Base-by-base conservation (phyloP, 345 rosid species). In the Citrus reticulata region DNA sequence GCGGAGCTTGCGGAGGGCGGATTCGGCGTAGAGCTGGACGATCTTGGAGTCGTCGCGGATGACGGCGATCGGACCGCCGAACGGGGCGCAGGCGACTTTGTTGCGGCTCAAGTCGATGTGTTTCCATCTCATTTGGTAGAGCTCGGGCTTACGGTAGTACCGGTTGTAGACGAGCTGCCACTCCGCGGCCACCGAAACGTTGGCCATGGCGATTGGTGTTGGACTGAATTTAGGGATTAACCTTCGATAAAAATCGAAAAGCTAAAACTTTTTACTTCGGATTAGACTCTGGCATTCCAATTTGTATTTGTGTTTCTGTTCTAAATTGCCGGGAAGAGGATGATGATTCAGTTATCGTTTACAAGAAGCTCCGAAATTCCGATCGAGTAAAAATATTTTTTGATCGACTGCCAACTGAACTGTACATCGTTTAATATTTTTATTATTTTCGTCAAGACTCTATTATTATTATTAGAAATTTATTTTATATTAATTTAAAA, bases 41-140 rank as follows among this genome's bases (percentile, higher is more conserved):
- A 96, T 96, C 93, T 96, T 96, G 32, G 99, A 94, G 80, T 96
- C 99, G 76, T 96, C 99, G 25, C 98, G 92, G 87, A 96, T 96
- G 27, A 94, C 88, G 49, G 99, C 98, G 55, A 94, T 87, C 5
- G 99, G 98, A 13, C 98, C 98, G 16, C 99, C 98, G 79, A 85
- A 96, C 1, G 98, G 91, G 7, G 97, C 98, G 85, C 98, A 92
- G 22, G 99, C 99, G 46, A 94, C 94, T 83, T 91, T 96, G 89
- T 96, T 91, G 37, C 97, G 97, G 51, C 87, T 82, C 69, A 96
- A 85, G 81, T 96, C 99, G 10, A 96, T 87, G 87, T 93, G 88
- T 49, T 86, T 96, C 99, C 99, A 96, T 77, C 84, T 87, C 97
- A 94, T 89, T 62, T 87, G 88, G 84, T 94, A 94, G 51, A 93